A percentile compares a stretch with the other conserved stretches of the same genome.
Evolutionary conservation across 768 basidiomycete genomes (phyloP).

Genomic region (Mrakia blollopis): DNA sequence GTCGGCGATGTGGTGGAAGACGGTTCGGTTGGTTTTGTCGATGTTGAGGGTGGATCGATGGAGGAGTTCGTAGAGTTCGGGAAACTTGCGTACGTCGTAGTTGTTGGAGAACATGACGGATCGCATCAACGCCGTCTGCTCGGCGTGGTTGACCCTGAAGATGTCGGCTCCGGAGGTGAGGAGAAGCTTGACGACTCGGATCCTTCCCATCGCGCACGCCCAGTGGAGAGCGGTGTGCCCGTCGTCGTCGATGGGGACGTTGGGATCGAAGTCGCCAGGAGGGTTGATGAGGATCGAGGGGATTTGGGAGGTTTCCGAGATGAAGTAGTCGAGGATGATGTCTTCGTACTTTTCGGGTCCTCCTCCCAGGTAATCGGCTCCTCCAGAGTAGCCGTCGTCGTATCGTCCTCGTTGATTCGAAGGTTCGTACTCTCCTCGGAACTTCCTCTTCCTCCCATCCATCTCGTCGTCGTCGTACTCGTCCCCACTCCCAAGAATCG

Average conservation of each 20-base stretch:
- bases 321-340: slow-evolving; percentile 96
- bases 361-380: slow-evolving; percentile 38
- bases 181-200: slow-evolving; percentile 89
- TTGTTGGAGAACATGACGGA: slow-evolving; percentile 99
- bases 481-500: slow-evolving; percentile 57
- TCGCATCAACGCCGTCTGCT: slow-evolving; percentile 96
- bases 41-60: slow-evolving; percentile 99
- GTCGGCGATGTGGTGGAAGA: slow-evolving; percentile 97
- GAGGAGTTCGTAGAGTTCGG: slow-evolving; percentile 90
- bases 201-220: slow-evolving; percentile 98
- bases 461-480: slow-evolving; percentile 45
- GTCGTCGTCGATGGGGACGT: slow-evolving; percentile 96
- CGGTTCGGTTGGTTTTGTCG: slow-evolving; percentile 93
- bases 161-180: slow-evolving; percentile 92
- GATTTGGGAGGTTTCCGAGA: slow-evolving; percentile 89
- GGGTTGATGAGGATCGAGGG: slow-evolving; percentile 81
- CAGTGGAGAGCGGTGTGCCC: slow-evolving; percentile 95
- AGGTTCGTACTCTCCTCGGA: slow-evolving; percentile 27
- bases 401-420: slow-evolving; percentile 19
- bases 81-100: slow-evolving; percentile 98
- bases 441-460: slow-evolving; percentile 28
- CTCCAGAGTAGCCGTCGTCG: slow-evolving; percentile 17
- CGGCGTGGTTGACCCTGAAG: slow-evolving; percentile 91
- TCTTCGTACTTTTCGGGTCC: slow-evolving; percentile 65
- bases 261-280: slow-evolving; percentile 86